Conservation (phyloP, 1,139 yeast genomes). For the Scheffersomyces lignicola region DNA sequence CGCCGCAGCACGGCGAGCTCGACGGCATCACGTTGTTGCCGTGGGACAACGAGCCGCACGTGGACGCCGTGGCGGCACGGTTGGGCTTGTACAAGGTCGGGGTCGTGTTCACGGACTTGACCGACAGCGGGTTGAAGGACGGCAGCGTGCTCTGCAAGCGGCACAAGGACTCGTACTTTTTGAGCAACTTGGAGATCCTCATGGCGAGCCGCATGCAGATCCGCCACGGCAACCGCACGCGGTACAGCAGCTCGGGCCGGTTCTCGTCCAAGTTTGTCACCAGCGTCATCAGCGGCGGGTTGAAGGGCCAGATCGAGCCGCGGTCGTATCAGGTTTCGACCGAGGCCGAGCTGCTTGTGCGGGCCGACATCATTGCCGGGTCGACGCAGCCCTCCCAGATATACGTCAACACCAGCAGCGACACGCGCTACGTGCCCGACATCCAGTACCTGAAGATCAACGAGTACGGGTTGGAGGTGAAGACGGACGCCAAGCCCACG, state of each 20-base stretch:
- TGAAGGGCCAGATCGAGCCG: constrained; percentile 85
- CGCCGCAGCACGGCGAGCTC: constrained; percentile 81
- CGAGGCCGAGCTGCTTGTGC: constrained; percentile 82
- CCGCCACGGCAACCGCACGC: constrained; percentile 61
- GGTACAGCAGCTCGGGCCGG: constrained; percentile 63
- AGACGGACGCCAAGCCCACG: constrained; percentile 89
- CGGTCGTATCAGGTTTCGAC: constrained; percentile 87
- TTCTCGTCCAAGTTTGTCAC: constrained; percentile 92
- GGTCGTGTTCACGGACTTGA: constrained; percentile 82
- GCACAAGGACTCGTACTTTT: constrained; percentile 86
- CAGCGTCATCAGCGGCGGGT: constrained; percentile 87
- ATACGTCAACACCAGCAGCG: constrained; percentile 70
- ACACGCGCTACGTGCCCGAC: constrained; percentile 87
- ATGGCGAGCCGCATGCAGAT: constrained; percentile 83
- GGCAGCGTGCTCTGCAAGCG: constrained; percentile 92
- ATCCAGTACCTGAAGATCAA: constrained; percentile 81
- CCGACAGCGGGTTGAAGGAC: constrained; percentile 82
- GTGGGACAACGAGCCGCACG: constrained; percentile 57
- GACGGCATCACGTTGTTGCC: constrained; percentile 77
- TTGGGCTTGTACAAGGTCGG: constrained; percentile 80
- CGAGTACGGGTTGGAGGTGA: constrained; percentile 86
- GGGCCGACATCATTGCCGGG: constrained; percentile 83
- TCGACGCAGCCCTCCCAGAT: constrained; percentile 91
- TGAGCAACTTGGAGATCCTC: constrained; percentile 81
- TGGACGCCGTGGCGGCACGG: constrained; percentile 55